Conservation (phyloP, 345 rosid genomes). For the Aquilaria malaccensis region DNA sequence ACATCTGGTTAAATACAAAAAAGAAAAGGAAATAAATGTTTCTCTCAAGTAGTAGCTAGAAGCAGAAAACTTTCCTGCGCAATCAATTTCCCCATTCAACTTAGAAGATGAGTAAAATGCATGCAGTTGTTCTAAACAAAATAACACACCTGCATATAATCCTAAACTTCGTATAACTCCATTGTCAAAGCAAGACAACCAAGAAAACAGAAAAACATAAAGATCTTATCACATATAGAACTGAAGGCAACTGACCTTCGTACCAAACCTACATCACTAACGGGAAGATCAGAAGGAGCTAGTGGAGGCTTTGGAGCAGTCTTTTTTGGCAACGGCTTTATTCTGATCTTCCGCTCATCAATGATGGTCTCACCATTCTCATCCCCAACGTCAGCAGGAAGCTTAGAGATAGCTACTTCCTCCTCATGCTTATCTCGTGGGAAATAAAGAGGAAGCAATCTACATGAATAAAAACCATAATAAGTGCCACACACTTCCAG, state of each 20-base stretch:
- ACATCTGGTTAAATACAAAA: too few species aligned
- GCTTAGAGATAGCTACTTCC: constrained; percentile 79
- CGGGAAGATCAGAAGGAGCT: constrained; percentile 54
- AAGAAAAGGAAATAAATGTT: too few species aligned
- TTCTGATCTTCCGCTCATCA: constrained; percentile 96
- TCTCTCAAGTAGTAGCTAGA: too few species aligned
- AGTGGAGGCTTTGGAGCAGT: constrained; percentile 40
- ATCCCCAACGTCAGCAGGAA: constrained; percentile 97
- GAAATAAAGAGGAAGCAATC: constrained; percentile 94
- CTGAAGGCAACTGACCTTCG: constrained; percentile 59
- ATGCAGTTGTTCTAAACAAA: too few species aligned
- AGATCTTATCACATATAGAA: not conserved
- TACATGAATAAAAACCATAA: constrained; percentile 25
- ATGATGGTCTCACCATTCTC: constrained; percentile 95
- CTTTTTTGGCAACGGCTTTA: constrained; percentile 87
- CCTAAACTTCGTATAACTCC: too few species aligned
- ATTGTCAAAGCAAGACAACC: too few species aligned
- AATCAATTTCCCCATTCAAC: too few species aligned
- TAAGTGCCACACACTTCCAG: constrained; percentile 3
- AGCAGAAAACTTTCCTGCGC: too few species aligned
- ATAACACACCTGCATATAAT: too few species aligned
- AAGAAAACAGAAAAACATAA: too few species aligned
- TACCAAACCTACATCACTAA: constrained; percentile 66
- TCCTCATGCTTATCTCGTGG: constrained; percentile 96
- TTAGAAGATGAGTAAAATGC: too few species aligned